Evolutionary conservation across 768 basidiomycete genomes (phyloP), one percentile per base, ranked within the genome.

Genomic region (Cystobasidium tubakii): DNA sequence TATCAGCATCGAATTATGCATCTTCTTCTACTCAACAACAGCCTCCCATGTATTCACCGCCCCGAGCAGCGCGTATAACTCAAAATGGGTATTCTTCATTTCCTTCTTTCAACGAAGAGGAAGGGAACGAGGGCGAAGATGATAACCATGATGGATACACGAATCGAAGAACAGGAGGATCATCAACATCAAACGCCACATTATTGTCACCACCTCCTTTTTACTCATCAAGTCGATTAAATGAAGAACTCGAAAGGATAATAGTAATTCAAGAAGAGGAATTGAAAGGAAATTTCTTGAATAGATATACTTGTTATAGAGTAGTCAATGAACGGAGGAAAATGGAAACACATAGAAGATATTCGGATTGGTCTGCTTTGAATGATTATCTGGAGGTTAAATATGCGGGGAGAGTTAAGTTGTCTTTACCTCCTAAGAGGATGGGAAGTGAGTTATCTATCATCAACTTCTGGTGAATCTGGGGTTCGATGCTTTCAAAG

Each of bases 401-500:
- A 67, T 97, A 97, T 83, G 94, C 96, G 0, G 98, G 97, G 86
- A 87, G 96, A 60, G 83, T 98, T 29, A 85, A 97, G 76, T 88
- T 91, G 21, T 83, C 86, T 1, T 82, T 98, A 34, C 96, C 96
- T 19, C 96, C 96, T 0, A 98, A 98, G 81, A 86, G 92, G 57
- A 85, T 98, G 75, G 90, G 90, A 36, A 71, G 69, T 71, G 55
- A 55, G 69, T 67, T 17, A 29, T 13, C 29, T 62, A n/a, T n/a
- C n/a, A n/a, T n/a, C n/a, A n/a, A n/a, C n/a, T n/a, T n/a, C n/a
- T n/a, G n/a, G n/a, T n/a, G n/a, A n/a, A n/a, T n/a, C n/a, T n/a
- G n/a, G n/a, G n/a, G n/a, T n/a, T n/a, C n/a, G n/a, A n/a, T n/a
- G n/a, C n/a, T n/a, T n/a, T n/a, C n/a, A n/a, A n/a, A n/a, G n/a